These are phyloP conservation scores for Ophiostoma ulmi DNA, from an alignment of 2,329 filamentous ascomycete genomes.

Conservation along the genomic window DNA sequence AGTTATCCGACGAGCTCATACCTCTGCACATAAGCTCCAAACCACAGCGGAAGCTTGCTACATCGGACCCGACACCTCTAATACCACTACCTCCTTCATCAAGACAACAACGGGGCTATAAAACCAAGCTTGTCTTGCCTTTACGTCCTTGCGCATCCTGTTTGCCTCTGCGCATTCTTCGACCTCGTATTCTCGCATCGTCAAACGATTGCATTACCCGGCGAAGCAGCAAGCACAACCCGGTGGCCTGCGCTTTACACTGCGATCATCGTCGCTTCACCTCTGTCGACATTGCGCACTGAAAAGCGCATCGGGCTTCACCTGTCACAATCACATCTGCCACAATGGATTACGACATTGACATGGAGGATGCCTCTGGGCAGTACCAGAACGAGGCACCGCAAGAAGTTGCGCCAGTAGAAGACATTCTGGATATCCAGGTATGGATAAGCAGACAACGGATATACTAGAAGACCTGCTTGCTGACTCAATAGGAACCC, in stretches of 20 bases:
- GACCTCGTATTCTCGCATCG: neutral
- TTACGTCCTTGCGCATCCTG: too few species aligned
- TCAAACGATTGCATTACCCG: neutral
- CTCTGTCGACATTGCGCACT: neutral
- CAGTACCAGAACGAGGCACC: conserved; percentile 17
- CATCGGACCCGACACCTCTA: too few species aligned
- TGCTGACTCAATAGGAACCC: conserved; percentile 34
- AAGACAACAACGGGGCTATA: neutral
- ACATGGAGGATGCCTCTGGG: conserved; percentile 59
- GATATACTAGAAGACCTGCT: too few species aligned
- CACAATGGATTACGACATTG: conserved; percentile 64
- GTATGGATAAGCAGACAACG: conserved; percentile 2
- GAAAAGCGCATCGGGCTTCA: neutral
- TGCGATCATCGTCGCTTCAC: neutral
- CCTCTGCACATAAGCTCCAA: too few species aligned
- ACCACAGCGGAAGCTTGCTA: too few species aligned
- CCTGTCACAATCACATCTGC: neutral
- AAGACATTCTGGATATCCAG: conserved; percentile 33
- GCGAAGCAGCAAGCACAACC: neutral
- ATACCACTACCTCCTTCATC: neutral
- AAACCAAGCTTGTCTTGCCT: neutral
- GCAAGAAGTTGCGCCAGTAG: conserved; percentile 30
- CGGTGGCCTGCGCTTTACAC: neutral
- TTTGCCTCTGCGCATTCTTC: neutral
- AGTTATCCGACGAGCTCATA: neutral